A percentile compares a stretch with the other conserved stretches of the same genome.
Conservation (phyloP, 2,329 filamentous ascomycete species). For the Davidsoniella australis region DNA sequence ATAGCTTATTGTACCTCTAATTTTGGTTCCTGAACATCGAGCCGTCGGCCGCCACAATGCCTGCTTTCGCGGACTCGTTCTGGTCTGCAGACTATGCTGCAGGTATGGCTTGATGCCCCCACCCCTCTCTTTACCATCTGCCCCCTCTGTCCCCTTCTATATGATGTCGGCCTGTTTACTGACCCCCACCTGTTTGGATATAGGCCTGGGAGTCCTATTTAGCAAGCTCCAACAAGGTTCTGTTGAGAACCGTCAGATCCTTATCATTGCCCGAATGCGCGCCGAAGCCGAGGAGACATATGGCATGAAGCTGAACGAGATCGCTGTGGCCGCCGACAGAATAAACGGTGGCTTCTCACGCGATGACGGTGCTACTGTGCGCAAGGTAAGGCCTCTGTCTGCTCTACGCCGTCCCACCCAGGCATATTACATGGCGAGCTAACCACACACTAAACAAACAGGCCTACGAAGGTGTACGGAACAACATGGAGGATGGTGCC, state of each 20-base stretch:
- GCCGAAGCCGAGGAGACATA: constrained; percentile 91
- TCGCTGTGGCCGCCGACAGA: constrained; percentile 66
- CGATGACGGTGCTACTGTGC: constrained; percentile 89
- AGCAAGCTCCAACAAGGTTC: constrained; percentile 93
- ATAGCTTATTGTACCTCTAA: neutral
- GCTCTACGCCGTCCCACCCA: neutral
- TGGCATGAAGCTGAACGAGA: constrained; percentile 62
- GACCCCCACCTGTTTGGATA: neutral
- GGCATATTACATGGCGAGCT: neutral
- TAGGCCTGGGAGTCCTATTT: constrained; percentile 81
- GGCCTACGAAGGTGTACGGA: constrained; percentile 87
- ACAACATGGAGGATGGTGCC: constrained; percentile 80
- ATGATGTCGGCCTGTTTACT: neutral
- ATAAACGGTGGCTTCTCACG: constrained; percentile 67
- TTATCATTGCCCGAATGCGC: constrained; percentile 82
- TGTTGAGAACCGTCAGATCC: constrained; percentile 82
- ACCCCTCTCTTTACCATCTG: neutral
- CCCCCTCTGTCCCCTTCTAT: neutral
- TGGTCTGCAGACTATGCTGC: constrained; percentile 97
- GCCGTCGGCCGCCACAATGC: constrained; percentile 37
- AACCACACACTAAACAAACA: constrained; percentile 22
- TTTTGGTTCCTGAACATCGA: neutral
- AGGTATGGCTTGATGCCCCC: constrained; percentile 34
- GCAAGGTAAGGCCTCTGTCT: constrained; percentile 50
- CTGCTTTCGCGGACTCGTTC: constrained; percentile 86